phyloP scores from a whole-genome alignment of 805 yeast genomes.

The Cyberlindnera saturnus region DNA sequence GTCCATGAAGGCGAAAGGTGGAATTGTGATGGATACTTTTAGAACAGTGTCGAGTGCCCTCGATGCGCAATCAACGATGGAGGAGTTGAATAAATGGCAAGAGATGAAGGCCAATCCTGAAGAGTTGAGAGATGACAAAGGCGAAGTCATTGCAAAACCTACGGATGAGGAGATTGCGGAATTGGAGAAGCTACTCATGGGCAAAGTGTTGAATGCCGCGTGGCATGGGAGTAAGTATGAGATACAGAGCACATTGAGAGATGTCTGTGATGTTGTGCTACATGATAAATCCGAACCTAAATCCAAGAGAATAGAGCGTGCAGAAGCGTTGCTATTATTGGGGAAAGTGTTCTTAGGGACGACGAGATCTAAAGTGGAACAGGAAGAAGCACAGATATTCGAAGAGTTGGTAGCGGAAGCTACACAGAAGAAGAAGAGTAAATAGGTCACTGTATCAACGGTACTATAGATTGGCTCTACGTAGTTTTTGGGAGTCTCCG shows the following conservation, averaged over 20 bases:
- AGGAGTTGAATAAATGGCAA: constrained; percentile 64
- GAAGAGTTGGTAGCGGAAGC: constrained; percentile 62
- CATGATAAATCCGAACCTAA: constrained; percentile 48
- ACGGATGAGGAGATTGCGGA: constrained; percentile 60
- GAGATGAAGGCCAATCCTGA: constrained; percentile 36
- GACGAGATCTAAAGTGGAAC: constrained; percentile 60
- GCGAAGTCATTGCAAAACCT: constrained; percentile 52
- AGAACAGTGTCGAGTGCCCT: constrained; percentile 66
- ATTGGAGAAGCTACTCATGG: constrained; percentile 68
- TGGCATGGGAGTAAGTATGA: constrained; percentile 82
- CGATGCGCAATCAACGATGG: constrained; percentile 76
- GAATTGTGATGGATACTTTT: constrained; percentile 65
- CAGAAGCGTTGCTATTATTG: constrained; percentile 52
- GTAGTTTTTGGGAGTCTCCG: constrained; percentile 57
- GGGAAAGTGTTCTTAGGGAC: constrained; percentile 59
- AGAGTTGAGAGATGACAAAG: constrained; percentile 38
- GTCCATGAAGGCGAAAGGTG: constrained; percentile 67
- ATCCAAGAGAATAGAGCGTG: constrained; percentile 48
- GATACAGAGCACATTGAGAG: constrained; percentile 64
- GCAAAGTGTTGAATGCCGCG: constrained; percentile 76
- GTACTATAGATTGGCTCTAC: constrained; percentile 38
- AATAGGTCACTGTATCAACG: not conserved
- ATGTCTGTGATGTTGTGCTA: constrained; percentile 61
- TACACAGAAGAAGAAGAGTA: constrained; percentile 32
- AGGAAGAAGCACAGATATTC: constrained; percentile 69